Evolutionary conservation across 2,329 filamentous ascomycete species (phyloP).

Genomic region (Aspergillus tanneri): DNA sequence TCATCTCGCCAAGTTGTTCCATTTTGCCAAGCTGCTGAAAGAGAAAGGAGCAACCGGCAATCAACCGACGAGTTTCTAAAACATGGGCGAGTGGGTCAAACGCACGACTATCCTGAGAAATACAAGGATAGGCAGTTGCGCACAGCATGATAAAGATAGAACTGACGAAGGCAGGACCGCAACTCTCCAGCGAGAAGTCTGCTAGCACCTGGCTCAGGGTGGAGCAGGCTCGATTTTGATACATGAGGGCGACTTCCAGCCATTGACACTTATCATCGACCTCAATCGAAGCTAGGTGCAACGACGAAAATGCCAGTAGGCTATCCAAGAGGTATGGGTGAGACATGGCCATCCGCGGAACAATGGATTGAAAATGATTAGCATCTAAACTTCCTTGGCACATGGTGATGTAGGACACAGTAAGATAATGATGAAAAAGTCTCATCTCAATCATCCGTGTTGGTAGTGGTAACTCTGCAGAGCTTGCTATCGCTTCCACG

Average conservation of each 20-base stretch:
- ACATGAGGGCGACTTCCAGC: slow-evolving; percentile 36
- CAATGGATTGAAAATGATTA: slow-evolving; percentile 35
- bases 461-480: slow-evolving; percentile 17
- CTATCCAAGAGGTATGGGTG: slow-evolving; percentile 47
- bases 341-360: slow-evolving; percentile 41
- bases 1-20: slow-evolving; percentile 24
- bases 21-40: slow-evolving; percentile 26
- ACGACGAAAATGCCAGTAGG: slow-evolving; percentile 45
- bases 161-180: slow-evolving; percentile 44
- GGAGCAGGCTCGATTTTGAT: slow-evolving; percentile 38
- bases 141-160: slow-evolving; percentile 42
- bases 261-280: slow-evolving; percentile 32
- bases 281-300: slow-evolving; percentile 45
- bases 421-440: slow-evolving; percentile 41
- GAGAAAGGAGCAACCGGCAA: slow-evolving; percentile 33
- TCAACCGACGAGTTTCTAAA: slow-evolving; percentile 29
- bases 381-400: slow-evolving; percentile 31
- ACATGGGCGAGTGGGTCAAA: slow-evolving; percentile 29
- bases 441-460: slow-evolving; percentile 36
- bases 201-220: slow-evolving; percentile 35
- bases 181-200: slow-evolving; percentile 42
- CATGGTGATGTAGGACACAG: slow-evolving; percentile 36
- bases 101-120: slow-evolving; percentile 25
- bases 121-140: slow-evolving; percentile 32
- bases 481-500: slow-evolving; percentile 6